These are phyloP conservation scores for Pichia californica DNA, from an alignment of 805 yeast genomes.

Conservation along the genomic window DNA sequence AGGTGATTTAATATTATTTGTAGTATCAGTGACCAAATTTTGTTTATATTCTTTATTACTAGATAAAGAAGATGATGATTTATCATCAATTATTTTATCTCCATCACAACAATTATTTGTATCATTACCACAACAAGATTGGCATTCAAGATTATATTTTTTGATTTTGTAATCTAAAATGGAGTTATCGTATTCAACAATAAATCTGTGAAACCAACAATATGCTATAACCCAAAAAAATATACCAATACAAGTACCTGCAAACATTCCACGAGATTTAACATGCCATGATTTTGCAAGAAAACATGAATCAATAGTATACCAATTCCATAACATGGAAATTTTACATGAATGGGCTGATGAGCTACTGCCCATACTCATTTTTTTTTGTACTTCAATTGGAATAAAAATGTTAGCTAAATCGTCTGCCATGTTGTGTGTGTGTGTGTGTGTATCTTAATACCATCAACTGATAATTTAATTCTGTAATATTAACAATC, in stretches of 20 bases:
- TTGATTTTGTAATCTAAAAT: conserved; percentile 21
- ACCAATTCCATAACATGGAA: conserved; percentile 69
- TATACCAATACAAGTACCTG: conserved; percentile 70
- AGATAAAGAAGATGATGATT: neutral
- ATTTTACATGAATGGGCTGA: conserved; percentile 18
- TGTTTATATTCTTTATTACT: neutral
- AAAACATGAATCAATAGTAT: conserved; percentile 60
- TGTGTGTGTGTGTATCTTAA: too few relatives aligned
- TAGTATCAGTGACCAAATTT: neutral
- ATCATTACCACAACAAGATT: conserved; percentile 2
- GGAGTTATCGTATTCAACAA: conserved; percentile 45
- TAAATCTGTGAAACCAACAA: conserved; percentile 50
- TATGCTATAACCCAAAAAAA: conserved; percentile 50
- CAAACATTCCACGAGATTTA: conserved; percentile 51
- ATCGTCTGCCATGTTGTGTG: neutral
- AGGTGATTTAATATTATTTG: conserved; percentile 1
- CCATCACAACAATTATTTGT: conserved; percentile 3
- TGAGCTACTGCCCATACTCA: conserved; percentile 13
- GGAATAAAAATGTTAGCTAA: conserved; percentile 8
- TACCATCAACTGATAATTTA: too few relatives aligned
- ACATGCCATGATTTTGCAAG: conserved; percentile 60
- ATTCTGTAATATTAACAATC: too few relatives aligned
- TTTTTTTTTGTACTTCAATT: conserved; percentile 12
- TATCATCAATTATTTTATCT: neutral
- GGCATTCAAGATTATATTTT: conserved; percentile 3